Conservation (phyloP, 164 flowering plant genomes). For the Aristolochia contorta region DNA sequence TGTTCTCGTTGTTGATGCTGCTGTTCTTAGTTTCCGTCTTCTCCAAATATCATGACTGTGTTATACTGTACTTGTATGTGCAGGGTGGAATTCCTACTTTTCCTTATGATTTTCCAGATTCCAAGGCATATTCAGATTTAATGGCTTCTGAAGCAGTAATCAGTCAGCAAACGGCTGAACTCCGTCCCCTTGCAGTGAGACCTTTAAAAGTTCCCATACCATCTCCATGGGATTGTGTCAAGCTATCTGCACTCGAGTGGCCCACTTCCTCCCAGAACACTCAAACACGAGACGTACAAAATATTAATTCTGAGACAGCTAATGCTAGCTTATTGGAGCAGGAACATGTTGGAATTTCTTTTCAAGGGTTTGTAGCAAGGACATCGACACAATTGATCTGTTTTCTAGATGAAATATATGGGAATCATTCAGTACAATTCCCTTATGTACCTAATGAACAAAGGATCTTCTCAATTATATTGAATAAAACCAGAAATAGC, state of each 20-base stretch:
- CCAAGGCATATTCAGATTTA: conserved; percentile 45
- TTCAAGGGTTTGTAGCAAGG: conserved; percentile 47
- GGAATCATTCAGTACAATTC: conserved; percentile 34
- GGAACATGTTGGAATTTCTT: conserved; percentile 9
- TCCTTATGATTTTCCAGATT: conserved; percentile 85
- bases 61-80: conserved; percentile 4
- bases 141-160: conserved; percentile 47
- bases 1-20: background rate
- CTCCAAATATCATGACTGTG: background rate
- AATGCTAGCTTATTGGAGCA: conserved; percentile 2
- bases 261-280: background rate
- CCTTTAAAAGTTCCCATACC: conserved; percentile 50
- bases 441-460: conserved; percentile 26
- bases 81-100: conserved; percentile 69
- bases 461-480: conserved; percentile 15
- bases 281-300: conserved; percentile 2
- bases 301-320: conserved; percentile 2
- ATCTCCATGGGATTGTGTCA: conserved; percentile 60
- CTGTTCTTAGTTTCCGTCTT: background rate
- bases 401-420: conserved; percentile 28
- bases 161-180: conserved; percentile 20
- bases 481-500: conserved; percentile 19
- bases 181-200: conserved; percentile 42
- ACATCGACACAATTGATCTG: conserved; percentile 27
- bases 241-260: conserved; percentile 15